Evolutionary conservation across 495 filamentous ascomycete species (phyloP), one percentile per base, ranked within the genome.

Genomic region (Thermothielavioides terrestris): DNA sequence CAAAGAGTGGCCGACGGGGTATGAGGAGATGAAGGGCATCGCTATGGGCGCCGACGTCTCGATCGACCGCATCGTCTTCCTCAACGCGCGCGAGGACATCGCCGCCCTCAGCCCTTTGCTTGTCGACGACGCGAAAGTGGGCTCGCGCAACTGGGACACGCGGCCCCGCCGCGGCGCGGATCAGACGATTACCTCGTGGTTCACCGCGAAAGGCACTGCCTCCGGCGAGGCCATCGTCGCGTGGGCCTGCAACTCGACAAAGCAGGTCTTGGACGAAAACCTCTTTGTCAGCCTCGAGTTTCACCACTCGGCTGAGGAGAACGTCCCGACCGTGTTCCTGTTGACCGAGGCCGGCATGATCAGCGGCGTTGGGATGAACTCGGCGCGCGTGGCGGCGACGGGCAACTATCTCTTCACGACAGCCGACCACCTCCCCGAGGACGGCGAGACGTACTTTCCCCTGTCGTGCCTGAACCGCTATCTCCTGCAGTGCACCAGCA

Each of bases 291-390:
- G 54, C 23, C 59, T 67, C 46, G 59, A 67, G 49, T 43, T 64
- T 14, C 54, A 52, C 28, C 57, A 54, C 17, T 36, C 51, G 10
- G 18, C 50, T 0, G 47, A 43, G 5, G 59, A 64, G 27, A 28
- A 47, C 6, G 15, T 31, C 20, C 47, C 57, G 12, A 49, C 40
- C 32, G 55, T 64, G 38, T 59, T 67, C 37, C 35, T 60, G 27
- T 38, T 67, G n/a, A 59, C 55, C 10, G 57, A 67, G 52, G 61
- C 58, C 1, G 64, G 64, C 28, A 55, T 62, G 35, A 37, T 67
- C 14, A 52, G 47, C 28, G 52, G 59, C 14, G 53, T 55, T 25
- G 64, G 61, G 21, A 61, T 64, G 49, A 67, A 64, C 46, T 55
- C 50, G 0, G 17, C 21, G 6, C 61, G 64, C 2, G 10, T 64